Conservation (phyloP, 2,329 filamentous ascomycete species). For the Teratosphaeria destructans region DNA sequence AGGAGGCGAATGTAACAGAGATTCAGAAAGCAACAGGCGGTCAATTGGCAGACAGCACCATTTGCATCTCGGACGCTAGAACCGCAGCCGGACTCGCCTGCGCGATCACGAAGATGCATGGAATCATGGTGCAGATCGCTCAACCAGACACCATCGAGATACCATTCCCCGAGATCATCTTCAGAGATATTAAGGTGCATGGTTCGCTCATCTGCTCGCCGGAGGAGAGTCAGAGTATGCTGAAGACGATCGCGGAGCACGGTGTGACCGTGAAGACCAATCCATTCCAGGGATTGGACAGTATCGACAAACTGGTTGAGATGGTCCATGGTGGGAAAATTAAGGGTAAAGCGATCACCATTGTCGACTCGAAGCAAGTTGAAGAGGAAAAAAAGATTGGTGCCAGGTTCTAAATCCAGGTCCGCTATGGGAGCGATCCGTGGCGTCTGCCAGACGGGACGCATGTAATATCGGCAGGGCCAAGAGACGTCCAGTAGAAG, state of each 20-base stretch:
- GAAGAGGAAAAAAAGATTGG: conserved; percentile 32
- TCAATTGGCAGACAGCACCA: conserved; percentile 41
- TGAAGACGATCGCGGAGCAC: conserved; percentile 25
- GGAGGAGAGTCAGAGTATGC: conserved; percentile 25
- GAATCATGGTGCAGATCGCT: conserved; percentile 49
- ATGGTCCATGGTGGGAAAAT: conserved; percentile 44
- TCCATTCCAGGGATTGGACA: conserved; percentile 42
- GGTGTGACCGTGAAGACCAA: conserved; percentile 42
- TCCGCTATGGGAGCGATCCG: background rate
- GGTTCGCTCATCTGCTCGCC: conserved; percentile 29
- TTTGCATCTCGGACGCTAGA: conserved; percentile 45
- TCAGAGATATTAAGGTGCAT: conserved; percentile 43
- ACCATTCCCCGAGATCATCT: conserved; percentile 40
- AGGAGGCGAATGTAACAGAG: conserved; percentile 37
- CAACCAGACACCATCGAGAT: conserved; percentile 34
- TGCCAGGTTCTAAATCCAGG: conserved; percentile 21
- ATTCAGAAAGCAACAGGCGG: conserved; percentile 40
- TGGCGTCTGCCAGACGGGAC: no score
- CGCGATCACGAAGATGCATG: conserved; percentile 50
- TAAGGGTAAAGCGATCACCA: conserved; percentile 44
- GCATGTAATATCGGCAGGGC: background rate
- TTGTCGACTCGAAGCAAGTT: conserved; percentile 42
- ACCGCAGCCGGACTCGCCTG: conserved; percentile 41
- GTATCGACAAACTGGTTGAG: conserved; percentile 41
- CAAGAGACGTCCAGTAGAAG: background rate